A percentile compares a stretch with the other conserved stretches of the same genome.
Evolutionary conservation across 495 filamentous ascomycete species (phyloP).

Genomic region (Penicillium manginii): DNA sequence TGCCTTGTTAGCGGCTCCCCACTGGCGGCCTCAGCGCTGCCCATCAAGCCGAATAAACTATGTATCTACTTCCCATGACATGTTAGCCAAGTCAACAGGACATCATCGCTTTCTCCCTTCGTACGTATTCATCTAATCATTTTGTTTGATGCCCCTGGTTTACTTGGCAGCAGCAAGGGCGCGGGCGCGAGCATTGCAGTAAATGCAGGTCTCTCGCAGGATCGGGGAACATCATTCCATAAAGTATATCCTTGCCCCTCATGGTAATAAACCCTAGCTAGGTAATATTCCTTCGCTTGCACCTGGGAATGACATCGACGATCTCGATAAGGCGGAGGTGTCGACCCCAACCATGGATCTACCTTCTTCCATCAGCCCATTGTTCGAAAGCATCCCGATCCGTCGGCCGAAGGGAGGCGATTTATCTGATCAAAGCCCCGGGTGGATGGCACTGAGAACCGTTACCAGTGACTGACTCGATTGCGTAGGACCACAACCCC

Average conservation of each 20-base stretch:
- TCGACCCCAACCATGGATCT: conserved; percentile 26
- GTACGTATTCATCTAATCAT: not conserved
- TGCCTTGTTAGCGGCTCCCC: conserved; percentile 6
- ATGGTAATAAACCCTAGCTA: not conserved
- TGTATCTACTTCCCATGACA: not conserved
- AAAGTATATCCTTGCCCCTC: conserved; percentile 6
- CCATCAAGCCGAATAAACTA: not conserved
- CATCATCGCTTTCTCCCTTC: not conserved
- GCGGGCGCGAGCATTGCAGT: conserved; percentile 19
- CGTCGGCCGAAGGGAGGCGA: conserved; percentile 17
- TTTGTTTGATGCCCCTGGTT: not conserved
- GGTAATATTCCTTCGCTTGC: conserved; percentile 10
- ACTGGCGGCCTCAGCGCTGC: conserved; percentile 6
- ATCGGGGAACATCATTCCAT: conserved; percentile 23
- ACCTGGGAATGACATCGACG: conserved; percentile 27
- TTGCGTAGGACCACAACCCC: too few species aligned
- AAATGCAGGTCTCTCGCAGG: conserved; percentile 15
- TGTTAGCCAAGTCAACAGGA: not conserved
- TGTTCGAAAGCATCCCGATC: conserved; percentile 14
- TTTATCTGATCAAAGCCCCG: conserved; percentile 17
- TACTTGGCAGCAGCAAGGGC: conserved; percentile 28
- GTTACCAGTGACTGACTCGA: not conserved
- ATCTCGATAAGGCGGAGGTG: conserved; percentile 10
- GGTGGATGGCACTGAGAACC: not conserved
- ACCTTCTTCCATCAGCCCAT: conserved; percentile 14